phyloP scores from a whole-genome alignment of 177 flowering plant species.

The Telopea speciosissima region DNA sequence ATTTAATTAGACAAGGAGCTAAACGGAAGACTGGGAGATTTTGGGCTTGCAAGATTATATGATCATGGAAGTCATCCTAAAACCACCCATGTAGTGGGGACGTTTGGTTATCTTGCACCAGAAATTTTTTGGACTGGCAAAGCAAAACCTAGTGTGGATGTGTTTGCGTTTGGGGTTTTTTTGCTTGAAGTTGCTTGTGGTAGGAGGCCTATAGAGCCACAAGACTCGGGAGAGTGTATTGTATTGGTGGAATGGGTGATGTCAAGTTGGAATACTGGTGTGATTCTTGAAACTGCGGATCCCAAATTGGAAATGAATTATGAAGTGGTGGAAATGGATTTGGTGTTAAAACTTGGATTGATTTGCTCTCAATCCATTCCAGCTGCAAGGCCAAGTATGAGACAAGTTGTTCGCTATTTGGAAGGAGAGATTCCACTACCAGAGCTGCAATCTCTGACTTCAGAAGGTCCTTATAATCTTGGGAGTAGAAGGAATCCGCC shows the following conservation, averaged over 20 bases:
- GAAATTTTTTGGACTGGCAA: not conserved
- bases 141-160: not conserved
- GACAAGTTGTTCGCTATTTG: not conserved
- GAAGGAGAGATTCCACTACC: not conserved
- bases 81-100: not conserved
- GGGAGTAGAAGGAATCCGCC: not conserved
- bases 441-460: not conserved
- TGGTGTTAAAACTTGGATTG: not conserved
- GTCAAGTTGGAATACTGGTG: not conserved
- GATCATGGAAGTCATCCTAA: not conserved
- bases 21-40: not conserved
- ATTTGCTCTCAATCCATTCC: not conserved
- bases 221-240: not conserved
- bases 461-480: no score
- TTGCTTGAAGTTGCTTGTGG: not conserved
- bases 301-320: not conserved
- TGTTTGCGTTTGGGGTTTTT: not conserved
- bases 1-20: not conserved
- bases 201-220: not conserved
- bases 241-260: not conserved
- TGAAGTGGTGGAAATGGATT: not conserved
- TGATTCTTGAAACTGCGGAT: not conserved
- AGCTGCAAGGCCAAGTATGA: not conserved
- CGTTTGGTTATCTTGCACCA: not conserved
- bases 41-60: not conserved